A percentile compares a stretch with the other conserved stretches of the same genome.
These are phyloP conservation scores for Gossypium raimondii DNA, from an alignment of 345 rosid genomes.

Conservation along the genomic window DNA sequence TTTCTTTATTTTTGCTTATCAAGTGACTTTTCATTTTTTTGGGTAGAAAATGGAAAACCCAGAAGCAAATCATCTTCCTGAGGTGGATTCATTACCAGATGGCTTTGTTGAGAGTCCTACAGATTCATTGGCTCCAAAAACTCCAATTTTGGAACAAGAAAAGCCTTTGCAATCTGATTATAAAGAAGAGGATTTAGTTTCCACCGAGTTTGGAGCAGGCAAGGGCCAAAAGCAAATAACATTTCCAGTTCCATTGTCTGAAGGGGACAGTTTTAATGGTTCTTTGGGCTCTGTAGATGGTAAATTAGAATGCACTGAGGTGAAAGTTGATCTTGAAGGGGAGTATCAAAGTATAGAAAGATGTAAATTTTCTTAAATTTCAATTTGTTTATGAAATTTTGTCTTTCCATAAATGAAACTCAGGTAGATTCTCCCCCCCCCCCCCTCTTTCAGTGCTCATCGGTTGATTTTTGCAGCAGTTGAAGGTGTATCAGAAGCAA, in stretches of 20 bases:
- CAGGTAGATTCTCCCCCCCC: neutral
- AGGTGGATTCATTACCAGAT: constrained; percentile 86
- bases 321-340: constrained; percentile 33
- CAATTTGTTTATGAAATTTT: constrained; percentile 1
- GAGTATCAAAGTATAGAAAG: constrained; percentile 34
- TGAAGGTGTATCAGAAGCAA: constrained; percentile 36
- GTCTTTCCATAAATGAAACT: neutral
- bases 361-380: constrained; percentile 34
- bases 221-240: constrained; percentile 40
- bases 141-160: constrained; percentile 42
- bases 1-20: neutral
- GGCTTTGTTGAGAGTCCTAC: constrained; percentile 79
- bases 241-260: constrained; percentile 68
- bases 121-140: constrained; percentile 48
- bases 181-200: constrained; percentile 26
- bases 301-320: constrained; percentile 26
- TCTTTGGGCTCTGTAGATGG: constrained; percentile 33
- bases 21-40: neutral
- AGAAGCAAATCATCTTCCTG: constrained; percentile 71
- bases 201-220: constrained; percentile 26
- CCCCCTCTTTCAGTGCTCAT: neutral
- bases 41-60: constrained; percentile 49
- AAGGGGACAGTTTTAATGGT: constrained; percentile 39
- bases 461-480: constrained; percentile 32
- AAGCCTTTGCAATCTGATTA: constrained; percentile 23